Percentiles rank a stretch among this genome's conserved stretches.
Evolutionary conservation across 2,329 filamentous ascomycete species (phyloP).

Genomic region (Rosellinia necatrix): DNA sequence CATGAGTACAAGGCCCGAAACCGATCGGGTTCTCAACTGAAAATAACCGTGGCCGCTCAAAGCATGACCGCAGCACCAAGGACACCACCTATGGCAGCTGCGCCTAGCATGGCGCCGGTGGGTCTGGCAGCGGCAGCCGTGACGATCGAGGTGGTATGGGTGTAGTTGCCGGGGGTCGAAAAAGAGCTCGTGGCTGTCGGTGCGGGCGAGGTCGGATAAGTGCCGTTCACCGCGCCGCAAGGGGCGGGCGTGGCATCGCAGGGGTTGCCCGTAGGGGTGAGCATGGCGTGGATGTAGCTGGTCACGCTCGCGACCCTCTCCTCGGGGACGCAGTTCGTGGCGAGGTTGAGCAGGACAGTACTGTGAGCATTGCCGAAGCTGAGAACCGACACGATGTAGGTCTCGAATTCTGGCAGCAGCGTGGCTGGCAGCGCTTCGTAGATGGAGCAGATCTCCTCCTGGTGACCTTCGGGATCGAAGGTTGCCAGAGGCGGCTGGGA

Average conservation of each 20-base stretch:
- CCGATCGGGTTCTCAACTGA: neutral
- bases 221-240: constrained; percentile 9
- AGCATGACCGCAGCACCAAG: constrained; percentile 42
- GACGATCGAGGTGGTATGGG: constrained; percentile 15
- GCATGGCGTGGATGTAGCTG: constrained; percentile 16
- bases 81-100: constrained; percentile 34
- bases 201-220: constrained; percentile 17
- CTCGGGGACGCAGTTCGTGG: constrained; percentile 15
- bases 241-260: constrained; percentile 12
- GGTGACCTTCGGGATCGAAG: constrained; percentile 9
- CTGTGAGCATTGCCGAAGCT: constrained; percentile 19
- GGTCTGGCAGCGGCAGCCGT: constrained; percentile 29
- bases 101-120: constrained; percentile 33
- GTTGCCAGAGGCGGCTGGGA: constrained; percentile 4
- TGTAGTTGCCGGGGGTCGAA: neutral
- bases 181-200: constrained; percentile 6
- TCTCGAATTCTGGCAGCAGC: constrained; percentile 8
- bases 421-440: constrained; percentile 4
- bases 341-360: constrained; percentile 5
- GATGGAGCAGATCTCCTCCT: constrained; percentile 21
- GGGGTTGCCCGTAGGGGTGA: constrained; percentile 14
- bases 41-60: constrained; percentile 8
- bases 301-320: constrained; percentile 21
- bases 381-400: constrained; percentile 17
- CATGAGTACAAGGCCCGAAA: neutral